A percentile compares a stretch with the other conserved stretches of the same genome.
Evolutionary conservation across 163 green algal species (phyloP).

Genomic region (Prototheca cutis): DNA sequence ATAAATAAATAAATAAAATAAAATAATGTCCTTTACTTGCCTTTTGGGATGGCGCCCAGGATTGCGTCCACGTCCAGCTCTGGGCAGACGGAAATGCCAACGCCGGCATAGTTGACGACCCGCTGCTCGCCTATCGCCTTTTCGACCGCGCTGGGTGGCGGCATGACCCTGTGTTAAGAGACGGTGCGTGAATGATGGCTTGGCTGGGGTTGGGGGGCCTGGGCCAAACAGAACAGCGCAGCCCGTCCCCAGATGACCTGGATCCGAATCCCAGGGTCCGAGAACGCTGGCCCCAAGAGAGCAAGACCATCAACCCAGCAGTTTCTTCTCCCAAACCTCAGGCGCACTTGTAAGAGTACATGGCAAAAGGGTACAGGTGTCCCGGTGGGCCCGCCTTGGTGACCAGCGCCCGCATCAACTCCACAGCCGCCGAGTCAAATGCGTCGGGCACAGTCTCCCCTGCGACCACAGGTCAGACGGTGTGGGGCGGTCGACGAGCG

Average conservation of each 20-base stretch:
- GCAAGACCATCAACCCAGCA: too few species aligned
- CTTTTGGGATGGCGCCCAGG: neutral
- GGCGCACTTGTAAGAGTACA: constrained; percentile 50
- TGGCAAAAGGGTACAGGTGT: constrained; percentile 80
- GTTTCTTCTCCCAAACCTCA: neutral
- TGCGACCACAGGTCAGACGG: too few species aligned
- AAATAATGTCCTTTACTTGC: too few species aligned
- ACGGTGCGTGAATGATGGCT: too few species aligned
- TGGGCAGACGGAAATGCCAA: constrained; percentile 60
- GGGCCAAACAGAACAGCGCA: too few species aligned
- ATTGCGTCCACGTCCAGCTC: constrained; percentile 57
- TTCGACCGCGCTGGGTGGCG: constrained; percentile 57
- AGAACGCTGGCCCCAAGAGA: too few species aligned
- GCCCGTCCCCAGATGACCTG: too few species aligned
- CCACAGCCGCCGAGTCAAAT: constrained; percentile 78
- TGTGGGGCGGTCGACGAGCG: too few species aligned
- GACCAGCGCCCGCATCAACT: constrained; percentile 80
- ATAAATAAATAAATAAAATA: too few species aligned
- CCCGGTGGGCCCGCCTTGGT: constrained; percentile 52
- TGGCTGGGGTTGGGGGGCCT: too few species aligned
- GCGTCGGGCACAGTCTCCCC: constrained; percentile 44
- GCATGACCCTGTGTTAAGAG: constrained; percentile 58
- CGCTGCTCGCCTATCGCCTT: constrained; percentile 57
- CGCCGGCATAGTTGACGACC: constrained; percentile 25
- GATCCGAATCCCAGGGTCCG: too few species aligned